A percentile compares a stretch with the other conserved stretches of the same genome.
Conservation (phyloP, 2,329 filamentous ascomycete species). For the Knufia fluminis region DNA sequence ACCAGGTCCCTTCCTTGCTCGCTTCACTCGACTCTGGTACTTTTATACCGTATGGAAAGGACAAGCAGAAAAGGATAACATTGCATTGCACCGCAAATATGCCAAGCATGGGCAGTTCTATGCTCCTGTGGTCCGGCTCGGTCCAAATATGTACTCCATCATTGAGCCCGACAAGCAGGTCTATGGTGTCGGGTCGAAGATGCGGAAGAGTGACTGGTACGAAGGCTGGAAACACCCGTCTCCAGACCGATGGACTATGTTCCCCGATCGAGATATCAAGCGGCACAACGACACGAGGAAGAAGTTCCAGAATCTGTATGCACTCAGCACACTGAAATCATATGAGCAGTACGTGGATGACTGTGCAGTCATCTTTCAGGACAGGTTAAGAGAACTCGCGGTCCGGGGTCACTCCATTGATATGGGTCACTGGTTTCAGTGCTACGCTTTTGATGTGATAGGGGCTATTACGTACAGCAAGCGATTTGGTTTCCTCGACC, state of each 20-base stretch:
- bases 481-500: slow-evolving; percentile 64
- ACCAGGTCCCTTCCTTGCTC: slow-evolving; percentile 38
- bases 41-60: slow-evolving; percentile 30
- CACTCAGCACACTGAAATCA: slow-evolving; percentile 39
- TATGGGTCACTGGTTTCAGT: slow-evolving; percentile 56
- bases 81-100: slow-evolving; percentile 14
- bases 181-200: slow-evolving; percentile 18
- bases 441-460: slow-evolving; percentile 70
- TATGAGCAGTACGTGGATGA: slow-evolving; percentile 44
- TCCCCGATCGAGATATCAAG: slow-evolving; percentile 64
- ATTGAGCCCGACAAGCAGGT: slow-evolving; percentile 20
- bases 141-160: slow-evolving; percentile 19
- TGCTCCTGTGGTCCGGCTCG: slow-evolving; percentile 20
- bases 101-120: slow-evolving; percentile 9
- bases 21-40: slow-evolving; percentile 39
- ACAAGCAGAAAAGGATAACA: slow-evolving; percentile 30
- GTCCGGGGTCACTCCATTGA: slow-evolving; percentile 27
- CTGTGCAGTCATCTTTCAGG: slow-evolving; percentile 35
- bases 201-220: slow-evolving; percentile 22
- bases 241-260: slow-evolving; percentile 45
- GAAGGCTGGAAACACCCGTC: slow-evolving; percentile 56
- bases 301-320: slow-evolving; percentile 38
- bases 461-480: slow-evolving; percentile 43
- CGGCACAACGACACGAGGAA: slow-evolving; percentile 64
- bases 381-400: slow-evolving; percentile 33